Percentiles rank a stretch among this genome's conserved stretches.
phyloP scores from a whole-genome alignment of 345 rosid species.

The Isatis tinctoria region DNA sequence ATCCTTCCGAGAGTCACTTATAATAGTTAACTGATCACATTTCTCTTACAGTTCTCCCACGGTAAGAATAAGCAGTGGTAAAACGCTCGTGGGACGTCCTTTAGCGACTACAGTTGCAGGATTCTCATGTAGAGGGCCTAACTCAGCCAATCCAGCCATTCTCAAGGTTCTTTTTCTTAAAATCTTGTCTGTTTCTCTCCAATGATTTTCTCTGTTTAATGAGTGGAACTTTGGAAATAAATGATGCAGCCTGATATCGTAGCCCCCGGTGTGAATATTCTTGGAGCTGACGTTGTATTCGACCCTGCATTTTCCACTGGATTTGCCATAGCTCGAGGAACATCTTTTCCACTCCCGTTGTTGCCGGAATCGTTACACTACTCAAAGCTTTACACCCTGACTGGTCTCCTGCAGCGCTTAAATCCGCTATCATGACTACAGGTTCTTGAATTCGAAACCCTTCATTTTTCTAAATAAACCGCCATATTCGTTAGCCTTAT shows the following conservation, averaged over 20 bases:
- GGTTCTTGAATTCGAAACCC: conserved; percentile 3
- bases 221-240: not conserved
- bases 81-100: conserved; percentile 15
- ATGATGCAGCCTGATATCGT: conserved; percentile 27
- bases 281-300: not conserved
- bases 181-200: not conserved
- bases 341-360: conserved; percentile 13
- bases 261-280: conserved; percentile 13
- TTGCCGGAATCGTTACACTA: conserved; percentile 10
- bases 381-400: conserved; percentile 30
- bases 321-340: not conserved
- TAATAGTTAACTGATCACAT: not conserved
- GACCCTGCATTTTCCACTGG: accelerated
- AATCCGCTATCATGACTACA: conserved; percentile 30
- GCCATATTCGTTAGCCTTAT: not conserved
- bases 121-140: conserved; percentile 27
- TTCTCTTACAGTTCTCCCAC: conserved; percentile 12
- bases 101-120: not conserved
- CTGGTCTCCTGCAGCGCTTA: conserved; percentile 33
- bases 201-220: not conserved
- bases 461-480: no score
- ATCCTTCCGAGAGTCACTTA: not conserved
- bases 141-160: conserved; percentile 1
- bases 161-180: conserved; percentile 18
- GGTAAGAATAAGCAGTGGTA: not conserved